phyloP scores from a whole-genome alignment of 441 rosid species.

The Isatis lusitanica region DNA sequence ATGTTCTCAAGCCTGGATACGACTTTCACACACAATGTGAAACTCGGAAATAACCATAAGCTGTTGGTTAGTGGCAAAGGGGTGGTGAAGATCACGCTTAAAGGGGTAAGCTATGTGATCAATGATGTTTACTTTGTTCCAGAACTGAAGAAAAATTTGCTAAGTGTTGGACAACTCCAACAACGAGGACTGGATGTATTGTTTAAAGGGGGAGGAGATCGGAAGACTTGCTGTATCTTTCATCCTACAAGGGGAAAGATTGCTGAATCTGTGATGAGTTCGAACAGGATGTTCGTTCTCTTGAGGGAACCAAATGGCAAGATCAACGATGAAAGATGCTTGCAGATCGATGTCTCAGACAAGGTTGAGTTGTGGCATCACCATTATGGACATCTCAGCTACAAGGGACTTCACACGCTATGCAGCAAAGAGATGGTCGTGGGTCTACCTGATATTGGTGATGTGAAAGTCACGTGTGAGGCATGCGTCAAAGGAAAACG shows the following conservation, averaged over 20 bases:
- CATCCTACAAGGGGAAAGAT: background rate
- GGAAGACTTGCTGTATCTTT: background rate
- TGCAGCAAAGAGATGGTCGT: background rate
- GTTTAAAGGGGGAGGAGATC: background rate
- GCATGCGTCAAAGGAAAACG: background rate
- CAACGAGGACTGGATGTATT: background rate
- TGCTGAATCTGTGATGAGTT: background rate
- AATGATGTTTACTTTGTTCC: background rate
- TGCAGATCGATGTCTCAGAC: background rate
- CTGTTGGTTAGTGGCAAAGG: background rate
- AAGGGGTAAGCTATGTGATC: background rate
- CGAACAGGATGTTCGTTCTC: background rate
- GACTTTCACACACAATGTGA: background rate
- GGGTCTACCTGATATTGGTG: background rate
- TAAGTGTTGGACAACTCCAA: background rate
- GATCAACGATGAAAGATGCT: background rate
- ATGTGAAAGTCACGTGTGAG: background rate
- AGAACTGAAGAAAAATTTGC: background rate
- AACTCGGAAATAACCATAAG: background rate
- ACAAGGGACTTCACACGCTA: background rate
- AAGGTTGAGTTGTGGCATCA: constrained; percentile 7
- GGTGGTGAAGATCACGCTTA: background rate
- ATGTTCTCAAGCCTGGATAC: background rate
- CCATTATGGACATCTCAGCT: background rate
- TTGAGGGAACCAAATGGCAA: background rate